These are phyloP conservation scores for Terana coerulea DNA, from an alignment of 768 basidiomycete species.

Conservation along the genomic window DNA sequence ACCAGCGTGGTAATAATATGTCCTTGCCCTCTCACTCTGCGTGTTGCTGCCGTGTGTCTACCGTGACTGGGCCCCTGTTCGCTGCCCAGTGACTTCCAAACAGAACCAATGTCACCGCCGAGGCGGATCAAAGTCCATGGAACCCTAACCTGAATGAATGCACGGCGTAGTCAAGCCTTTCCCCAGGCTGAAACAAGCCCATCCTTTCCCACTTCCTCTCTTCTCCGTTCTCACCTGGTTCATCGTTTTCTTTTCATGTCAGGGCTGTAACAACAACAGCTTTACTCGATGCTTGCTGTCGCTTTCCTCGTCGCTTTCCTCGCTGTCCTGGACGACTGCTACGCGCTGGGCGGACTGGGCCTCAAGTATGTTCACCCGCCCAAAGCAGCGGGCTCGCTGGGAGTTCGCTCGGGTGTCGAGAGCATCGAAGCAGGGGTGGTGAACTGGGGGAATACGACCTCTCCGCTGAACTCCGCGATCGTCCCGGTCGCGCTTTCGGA, in stretches of 20 bases:
- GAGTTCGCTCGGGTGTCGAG: constrained; percentile 12
- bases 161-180: constrained; percentile 4
- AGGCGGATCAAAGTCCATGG: too few relatives aligned
- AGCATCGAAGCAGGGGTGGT: constrained; percentile 12
- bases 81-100: too few relatives aligned
- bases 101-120: too few relatives aligned
- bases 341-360: constrained; percentile 2
- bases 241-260: constrained; percentile 6
- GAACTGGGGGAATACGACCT: constrained; percentile 8
- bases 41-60: too few relatives aligned
- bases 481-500: constrained; percentile 8
- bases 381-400: constrained; percentile 1
- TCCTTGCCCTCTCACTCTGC: too few relatives aligned
- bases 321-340: constrained; percentile 9
- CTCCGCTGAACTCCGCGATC: constrained; percentile 8
- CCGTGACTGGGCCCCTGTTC: too few relatives aligned
- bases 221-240: background rate
- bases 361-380: constrained; percentile 11
- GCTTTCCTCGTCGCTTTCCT: constrained; percentile 10
- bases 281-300: constrained; percentile 7
- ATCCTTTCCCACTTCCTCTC: background rate
- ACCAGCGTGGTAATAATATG: constrained; percentile 14
- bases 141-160: constrained; percentile 1
- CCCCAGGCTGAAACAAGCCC: constrained; percentile 4
- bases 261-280: background rate